A percentile compares a stretch with the other conserved stretches of the same genome.
These are phyloP conservation scores for Corymbia maculata DNA, from an alignment of 345 rosid genomes.

Conservation along the genomic window DNA sequence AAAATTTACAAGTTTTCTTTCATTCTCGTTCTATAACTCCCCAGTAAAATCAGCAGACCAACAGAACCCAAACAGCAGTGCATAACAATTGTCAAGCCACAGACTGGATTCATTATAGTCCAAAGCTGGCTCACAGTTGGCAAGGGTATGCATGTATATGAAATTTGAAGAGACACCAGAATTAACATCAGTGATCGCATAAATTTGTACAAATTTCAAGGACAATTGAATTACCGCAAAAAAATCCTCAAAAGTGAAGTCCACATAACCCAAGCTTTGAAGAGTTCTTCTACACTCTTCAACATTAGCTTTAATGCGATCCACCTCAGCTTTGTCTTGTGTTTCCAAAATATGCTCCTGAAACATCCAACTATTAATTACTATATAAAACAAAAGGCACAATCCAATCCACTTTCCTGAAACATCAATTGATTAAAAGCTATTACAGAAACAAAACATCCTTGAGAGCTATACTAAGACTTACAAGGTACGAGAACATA, in stretches of 20 bases:
- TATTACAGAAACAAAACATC: background rate
- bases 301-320: slow-evolving; percentile 67
- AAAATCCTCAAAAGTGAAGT: slow-evolving; percentile 96
- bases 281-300: slow-evolving; percentile 91
- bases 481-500: slow-evolving; percentile 95
- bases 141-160: background rate
- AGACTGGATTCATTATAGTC: background rate
- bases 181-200: background rate
- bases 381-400: background rate
- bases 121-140: background rate
- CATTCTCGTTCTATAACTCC: background rate
- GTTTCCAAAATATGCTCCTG: slow-evolving; percentile 83
- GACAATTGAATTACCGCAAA: slow-evolving; percentile 48
- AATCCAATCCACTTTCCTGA: background rate
- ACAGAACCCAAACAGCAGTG: background rate
- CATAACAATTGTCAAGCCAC: background rate
- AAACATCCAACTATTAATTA: background rate
- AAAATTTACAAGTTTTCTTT: background rate
- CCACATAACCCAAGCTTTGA: slow-evolving; percentile 82
- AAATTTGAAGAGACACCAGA: background rate
- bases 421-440: background rate
- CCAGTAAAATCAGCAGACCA: background rate
- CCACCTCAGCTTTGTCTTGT: slow-evolving; percentile 79
- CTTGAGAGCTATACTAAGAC: background rate
- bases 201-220: background rate